Percentiles rank a stretch among this genome's conserved stretches.
These are phyloP conservation scores for Paracamarosporium sp. DNA, from an alignment of 2,329 filamentous ascomycete species.

Conservation along the genomic window DNA sequence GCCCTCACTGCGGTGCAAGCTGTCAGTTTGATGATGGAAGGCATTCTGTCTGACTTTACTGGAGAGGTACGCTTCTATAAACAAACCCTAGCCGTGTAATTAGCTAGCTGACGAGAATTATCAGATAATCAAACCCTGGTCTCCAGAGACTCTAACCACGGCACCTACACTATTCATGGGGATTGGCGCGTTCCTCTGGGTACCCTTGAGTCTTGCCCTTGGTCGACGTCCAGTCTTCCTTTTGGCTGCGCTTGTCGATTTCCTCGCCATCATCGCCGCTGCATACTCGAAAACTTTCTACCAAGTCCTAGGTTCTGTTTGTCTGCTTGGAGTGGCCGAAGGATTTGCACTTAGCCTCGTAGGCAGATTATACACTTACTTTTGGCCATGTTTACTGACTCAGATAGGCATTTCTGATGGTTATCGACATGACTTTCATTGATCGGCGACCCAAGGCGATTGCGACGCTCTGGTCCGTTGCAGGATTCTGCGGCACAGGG, in stretches of 20 bases:
- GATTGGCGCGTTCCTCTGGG: constrained; percentile 46
- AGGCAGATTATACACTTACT: constrained; percentile 7
- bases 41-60: constrained; percentile 20
- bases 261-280: constrained; percentile 36
- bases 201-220: constrained; percentile 46
- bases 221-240: constrained; percentile 48
- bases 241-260: constrained; percentile 32
- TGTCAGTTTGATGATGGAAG: constrained; percentile 20
- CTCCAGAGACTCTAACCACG: constrained; percentile 31
- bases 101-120: background rate
- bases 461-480: constrained; percentile 44
- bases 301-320: constrained; percentile 35
- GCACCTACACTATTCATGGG: constrained; percentile 44
- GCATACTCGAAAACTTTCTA: constrained; percentile 31
- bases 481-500: constrained; percentile 28
- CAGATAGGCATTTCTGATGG: constrained; percentile 40
- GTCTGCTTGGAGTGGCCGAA: constrained; percentile 43
- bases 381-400: background rate
- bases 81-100: background rate
- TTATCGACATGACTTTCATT: constrained; percentile 51
- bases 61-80: constrained; percentile 16
- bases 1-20: constrained; percentile 28
- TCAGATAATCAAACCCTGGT: constrained; percentile 31
- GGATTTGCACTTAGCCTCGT: constrained; percentile 38
- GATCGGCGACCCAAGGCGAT: constrained; percentile 45